phyloP scores from a whole-genome alignment of 1,139 yeast genomes.

The Hansenula lynferdii region DNA sequence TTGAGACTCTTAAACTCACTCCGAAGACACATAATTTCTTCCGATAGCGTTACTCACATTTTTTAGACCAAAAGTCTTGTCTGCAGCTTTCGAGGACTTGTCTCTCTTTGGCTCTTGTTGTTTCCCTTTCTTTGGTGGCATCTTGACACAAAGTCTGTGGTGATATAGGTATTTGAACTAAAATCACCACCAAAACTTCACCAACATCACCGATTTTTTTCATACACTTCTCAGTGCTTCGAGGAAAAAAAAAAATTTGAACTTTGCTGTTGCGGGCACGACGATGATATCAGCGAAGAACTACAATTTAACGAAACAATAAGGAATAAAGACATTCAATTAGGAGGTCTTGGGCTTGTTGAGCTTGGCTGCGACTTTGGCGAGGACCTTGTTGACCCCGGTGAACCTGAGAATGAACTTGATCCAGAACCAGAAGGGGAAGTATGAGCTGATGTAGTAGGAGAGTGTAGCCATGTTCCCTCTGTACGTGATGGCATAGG shows the following conservation, averaged over 20 bases:
- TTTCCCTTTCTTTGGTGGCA: constrained; percentile 66
- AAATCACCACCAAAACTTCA: background rate
- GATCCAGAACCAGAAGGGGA: constrained; percentile 2
- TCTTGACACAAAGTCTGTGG: constrained; percentile 21
- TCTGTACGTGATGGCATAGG: constrained; percentile 6
- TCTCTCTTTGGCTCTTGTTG: constrained; percentile 60
- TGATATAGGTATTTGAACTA: too few species aligned
- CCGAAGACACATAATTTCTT: background rate
- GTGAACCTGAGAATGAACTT: background rate
- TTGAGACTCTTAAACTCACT: background rate
- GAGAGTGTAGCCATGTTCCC: constrained; percentile 7
- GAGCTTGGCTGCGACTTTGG: background rate
- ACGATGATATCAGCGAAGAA: background rate
- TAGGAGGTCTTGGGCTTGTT: background rate
- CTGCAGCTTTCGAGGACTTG: constrained; percentile 71
- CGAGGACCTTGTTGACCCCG: background rate
- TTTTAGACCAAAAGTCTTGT: constrained; percentile 92
- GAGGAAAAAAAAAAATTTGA: background rate
- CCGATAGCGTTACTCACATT: constrained; percentile 32
- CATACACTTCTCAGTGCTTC: background rate
- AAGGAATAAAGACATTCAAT: background rate
- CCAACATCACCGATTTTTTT: background rate
- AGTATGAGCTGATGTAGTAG: constrained; percentile 8
- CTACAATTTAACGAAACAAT: background rate
- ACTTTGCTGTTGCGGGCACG: constrained; percentile 1